phyloP scores from a whole-genome alignment of 2,329 filamentous ascomycete species.

The Ustulina deusta region DNA sequence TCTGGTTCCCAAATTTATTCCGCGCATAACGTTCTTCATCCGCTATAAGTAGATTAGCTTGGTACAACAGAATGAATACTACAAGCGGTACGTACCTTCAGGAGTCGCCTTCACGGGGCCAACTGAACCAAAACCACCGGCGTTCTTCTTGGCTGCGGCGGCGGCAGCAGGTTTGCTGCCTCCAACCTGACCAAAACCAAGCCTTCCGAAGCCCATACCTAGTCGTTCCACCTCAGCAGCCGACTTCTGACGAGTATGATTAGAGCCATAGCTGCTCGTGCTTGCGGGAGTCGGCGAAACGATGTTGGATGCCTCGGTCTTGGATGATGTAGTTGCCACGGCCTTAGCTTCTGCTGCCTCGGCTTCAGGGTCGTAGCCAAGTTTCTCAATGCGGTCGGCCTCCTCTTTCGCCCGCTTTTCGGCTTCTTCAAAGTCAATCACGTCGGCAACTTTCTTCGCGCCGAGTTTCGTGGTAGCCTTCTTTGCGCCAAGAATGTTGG shows the following conservation, averaged over 20 bases:
- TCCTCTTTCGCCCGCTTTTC: conserved; percentile 98
- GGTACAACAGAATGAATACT: conserved; percentile 6
- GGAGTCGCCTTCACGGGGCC: conserved; percentile 76
- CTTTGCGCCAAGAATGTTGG: conserved; percentile 87
- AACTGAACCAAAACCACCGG: conserved; percentile 88
- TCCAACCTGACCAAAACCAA: conserved; percentile 90
- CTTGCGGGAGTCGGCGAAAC: conserved; percentile 80
- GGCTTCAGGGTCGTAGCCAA: conserved; percentile 94
- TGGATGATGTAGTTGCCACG: conserved; percentile 43
- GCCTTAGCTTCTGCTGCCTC: conserved; percentile 70
- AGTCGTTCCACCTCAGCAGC: conserved; percentile 87
- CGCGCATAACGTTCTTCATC: conserved; percentile 87
- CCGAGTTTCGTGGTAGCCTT: conserved; percentile 85
- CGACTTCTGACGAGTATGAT: conserved; percentile 69
- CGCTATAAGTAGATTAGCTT: conserved; percentile 57
- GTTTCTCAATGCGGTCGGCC: conserved; percentile 92
- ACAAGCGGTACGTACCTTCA: conserved; percentile 67
- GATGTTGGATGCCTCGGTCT: conserved; percentile 69
- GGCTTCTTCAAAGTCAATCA: conserved; percentile 96
- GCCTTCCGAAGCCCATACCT: conserved; percentile 86
- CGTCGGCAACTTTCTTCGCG: conserved; percentile 88
- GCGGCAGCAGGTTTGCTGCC: conserved; percentile 69
- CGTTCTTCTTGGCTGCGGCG: conserved; percentile 75
- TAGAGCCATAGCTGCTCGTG: conserved; percentile 74
- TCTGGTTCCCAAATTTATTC: conserved; percentile 89